Base-by-base conservation (phyloP, 192 early-diverging fungal genomes). In the Allomyces javanicus region DNA sequence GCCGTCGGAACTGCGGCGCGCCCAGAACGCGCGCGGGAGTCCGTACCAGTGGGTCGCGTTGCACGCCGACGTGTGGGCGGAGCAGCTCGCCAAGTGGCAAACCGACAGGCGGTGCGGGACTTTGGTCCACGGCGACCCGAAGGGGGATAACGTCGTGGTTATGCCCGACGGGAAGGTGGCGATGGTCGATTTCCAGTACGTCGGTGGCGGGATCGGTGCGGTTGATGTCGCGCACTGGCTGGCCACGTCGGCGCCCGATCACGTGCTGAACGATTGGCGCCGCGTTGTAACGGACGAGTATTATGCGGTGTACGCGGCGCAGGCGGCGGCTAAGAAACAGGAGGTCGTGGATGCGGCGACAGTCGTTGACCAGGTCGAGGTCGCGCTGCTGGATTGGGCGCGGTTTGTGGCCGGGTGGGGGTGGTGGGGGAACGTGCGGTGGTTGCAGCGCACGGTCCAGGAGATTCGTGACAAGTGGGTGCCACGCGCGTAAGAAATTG, bases 381-480 rank as follows among this genome's bases (percentile, higher is more conserved):
- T 44, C 62, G 70, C 70, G 55, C 25, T 75, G 44, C 24, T 75
- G 14, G 74, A 75, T 63, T 75, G 67, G 63, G 64, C 66, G n/a
- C 65, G 74, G 12, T 75, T 75, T 65, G 65, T 75, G 66, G 67
- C 65, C 27, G 74, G 74, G 24, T 75, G 74, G 74, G 74, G 74
- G 9, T 68, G 40, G 63, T 75, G 74, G 74, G 74, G 74, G 1
- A 70, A 75, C 63, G 24, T 26, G 22, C 19, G 33, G 33, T 40
- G 33, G 33, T 40, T 40, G 33, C 33, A 40, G 7, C 33, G 33
- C 33, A 40, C 33, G 33, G 33, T 40, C 4, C 33, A 40, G 33
- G 33, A 40, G 33, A 9, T 40, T 9, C 33, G 33, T 7, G 33
- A 40, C 33, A 40, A 40, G 7, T 40, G 33, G 33, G 33, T 40